Base-by-base conservation (phyloP, 192 early-diverging fungal genomes). In the Irineochytrium annulatum region DNA sequence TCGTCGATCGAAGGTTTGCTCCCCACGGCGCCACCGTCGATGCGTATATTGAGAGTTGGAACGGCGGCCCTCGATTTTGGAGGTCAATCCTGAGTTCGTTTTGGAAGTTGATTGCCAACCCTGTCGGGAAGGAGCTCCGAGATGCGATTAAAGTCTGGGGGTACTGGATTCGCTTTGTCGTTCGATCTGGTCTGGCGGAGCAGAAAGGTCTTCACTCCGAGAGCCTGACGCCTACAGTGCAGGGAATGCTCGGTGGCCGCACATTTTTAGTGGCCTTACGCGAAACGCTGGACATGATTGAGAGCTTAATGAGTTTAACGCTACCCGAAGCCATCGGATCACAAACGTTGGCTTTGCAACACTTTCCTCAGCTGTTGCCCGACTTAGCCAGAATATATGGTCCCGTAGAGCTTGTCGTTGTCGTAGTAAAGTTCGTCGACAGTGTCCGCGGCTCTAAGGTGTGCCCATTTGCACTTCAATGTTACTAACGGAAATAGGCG, bases 61-160 rank as follows among this genome's bases (percentile, higher is more conserved):
- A 81, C 52, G 41, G 55, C 41, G 73, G 73, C 48, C 29, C 49
- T n/a, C 2, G 41, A 24, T 70, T 63, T n/a, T 78, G 72, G 69
- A 57, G 56, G 34, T 39, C 45, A 11, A 52, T 74, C 43, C 30
- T 70, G 58, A 26, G 52, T 4, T 61, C 63, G 5, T 74, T 80
- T 27, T 57, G 77, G 29, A 59, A 60, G 17, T 54, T 86, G 17
- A 51, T 87, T 28, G 66, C 69, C 0, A 73, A 46, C 64, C 74
- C 1, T 3, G 72, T 59, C 17, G 74, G 67, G 14, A 69, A 74
- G 56, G 63, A 73, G 54, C 58, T 87, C 43, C 67, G 85, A 28
- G 76, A 65, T 28, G 68, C 73, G 16, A 74, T 88, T 52, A 84
- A 80, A 60, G 84, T 87, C 3, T 87, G 82, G 78, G 68, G 78